Percentiles rank a stretch among this genome's conserved stretches.
Conservation (phyloP, 2,329 filamentous ascomycete genomes). For the Lachnellula cervina region DNA sequence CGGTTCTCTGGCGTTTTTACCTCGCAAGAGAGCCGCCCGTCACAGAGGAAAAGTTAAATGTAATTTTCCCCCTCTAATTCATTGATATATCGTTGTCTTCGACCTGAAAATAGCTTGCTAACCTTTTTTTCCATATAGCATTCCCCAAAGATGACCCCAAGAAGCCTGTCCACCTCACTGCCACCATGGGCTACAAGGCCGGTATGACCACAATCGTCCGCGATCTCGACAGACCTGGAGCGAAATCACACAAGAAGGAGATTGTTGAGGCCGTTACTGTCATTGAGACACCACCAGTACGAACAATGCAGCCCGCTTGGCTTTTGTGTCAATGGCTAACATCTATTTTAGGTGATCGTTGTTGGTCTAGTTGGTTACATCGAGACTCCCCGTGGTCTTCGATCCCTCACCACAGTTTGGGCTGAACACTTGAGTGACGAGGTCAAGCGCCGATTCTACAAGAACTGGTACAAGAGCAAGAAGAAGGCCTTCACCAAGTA, state of each 20-base stretch:
- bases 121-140: constrained; percentile 37
- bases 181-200: constrained; percentile 99
- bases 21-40: constrained; percentile 86
- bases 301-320: constrained; percentile 79
- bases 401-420: constrained; percentile 99
- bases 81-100: background rate
- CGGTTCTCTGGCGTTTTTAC: constrained; percentile 84
- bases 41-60: constrained; percentile 65
- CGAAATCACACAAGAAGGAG: constrained; percentile 99
- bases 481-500: constrained; percentile 99
- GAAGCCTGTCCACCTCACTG: constrained; percentile 98
- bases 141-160: constrained; percentile 99
- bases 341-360: constrained; percentile 86
- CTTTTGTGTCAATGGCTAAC: constrained; percentile 67
- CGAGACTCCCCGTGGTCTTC: constrained; percentile 98
- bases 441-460: constrained; percentile 99
- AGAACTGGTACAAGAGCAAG: constrained; percentile 99
- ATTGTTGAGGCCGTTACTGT: constrained; percentile 83
- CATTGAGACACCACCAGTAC: constrained; percentile 93
- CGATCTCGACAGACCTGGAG: constrained; percentile 90
- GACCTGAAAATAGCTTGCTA: constrained; percentile 4
- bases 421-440: constrained; percentile 98
- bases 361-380: constrained; percentile 99
- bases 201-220: constrained; percentile 99
- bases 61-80: background rate